phyloP scores from a whole-genome alignment of 306 rosid species.

The Cucurbita ficifolia region DNA sequence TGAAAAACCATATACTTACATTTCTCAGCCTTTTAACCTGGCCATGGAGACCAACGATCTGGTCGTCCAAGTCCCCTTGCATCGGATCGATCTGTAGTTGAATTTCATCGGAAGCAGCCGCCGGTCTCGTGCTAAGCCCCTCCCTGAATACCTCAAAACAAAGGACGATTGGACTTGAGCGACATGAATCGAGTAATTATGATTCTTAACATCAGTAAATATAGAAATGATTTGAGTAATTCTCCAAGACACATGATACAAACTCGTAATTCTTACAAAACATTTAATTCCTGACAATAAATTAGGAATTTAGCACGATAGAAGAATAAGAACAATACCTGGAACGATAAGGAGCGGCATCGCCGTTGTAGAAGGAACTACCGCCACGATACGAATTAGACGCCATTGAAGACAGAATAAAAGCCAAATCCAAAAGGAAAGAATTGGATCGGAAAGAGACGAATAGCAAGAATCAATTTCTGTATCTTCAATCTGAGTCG shows the following conservation, averaged over 20 bases:
- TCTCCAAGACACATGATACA: neutral
- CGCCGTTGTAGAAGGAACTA: slow-evolving; percentile 25
- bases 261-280: neutral
- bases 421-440: neutral
- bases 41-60: slow-evolving; percentile 71
- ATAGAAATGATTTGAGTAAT: neutral
- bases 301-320: neutral
- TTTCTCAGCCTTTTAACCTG: slow-evolving; percentile 69
- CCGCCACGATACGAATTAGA: slow-evolving; percentile 30
- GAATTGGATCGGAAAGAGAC: neutral
- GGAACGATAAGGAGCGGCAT: slow-evolving; percentile 50
- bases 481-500: neutral
- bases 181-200: neutral
- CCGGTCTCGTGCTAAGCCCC: slow-evolving; percentile 71
- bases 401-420: slow-evolving; percentile 34
- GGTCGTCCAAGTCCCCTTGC: slow-evolving; percentile 52
- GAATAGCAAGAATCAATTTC: neutral
- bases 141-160: slow-evolving; percentile 30
- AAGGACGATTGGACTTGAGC: neutral
- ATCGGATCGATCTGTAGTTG: slow-evolving; percentile 79
- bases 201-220: neutral
- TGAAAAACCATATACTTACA: slow-evolving; percentile 19
- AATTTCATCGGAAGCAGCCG: slow-evolving; percentile 58
- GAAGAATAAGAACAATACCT: slow-evolving; percentile 22
- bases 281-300: neutral